A percentile compares a stretch with the other conserved stretches of the same genome.
These are phyloP conservation scores for Handroanthus guayacan DNA, from an alignment of 257 asterid species.

Conservation along the genomic window DNA sequence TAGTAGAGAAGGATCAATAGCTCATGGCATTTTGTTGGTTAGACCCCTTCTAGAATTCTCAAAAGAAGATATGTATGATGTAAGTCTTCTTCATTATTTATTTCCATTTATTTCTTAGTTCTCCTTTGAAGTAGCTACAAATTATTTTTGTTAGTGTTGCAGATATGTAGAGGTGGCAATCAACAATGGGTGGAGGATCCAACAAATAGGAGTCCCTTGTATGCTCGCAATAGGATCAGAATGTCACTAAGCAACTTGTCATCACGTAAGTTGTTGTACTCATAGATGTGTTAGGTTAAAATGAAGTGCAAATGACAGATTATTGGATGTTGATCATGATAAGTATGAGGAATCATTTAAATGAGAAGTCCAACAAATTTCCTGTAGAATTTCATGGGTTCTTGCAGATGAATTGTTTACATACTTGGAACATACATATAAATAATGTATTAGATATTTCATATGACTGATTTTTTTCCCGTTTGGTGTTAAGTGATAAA, in stretches of 20 bases:
- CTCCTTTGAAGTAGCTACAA: conserved; percentile 20
- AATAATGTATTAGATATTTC: neutral
- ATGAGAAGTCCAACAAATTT: neutral
- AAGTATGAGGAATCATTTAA: conserved; percentile 16
- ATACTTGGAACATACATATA: conserved; percentile 1
- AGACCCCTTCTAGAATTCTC: conserved; percentile 85
- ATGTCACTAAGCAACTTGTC: conserved; percentile 58
- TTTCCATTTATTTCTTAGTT: conserved; percentile 33
- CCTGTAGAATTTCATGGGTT: conserved; percentile 8
- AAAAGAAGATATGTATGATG: conserved; percentile 90
- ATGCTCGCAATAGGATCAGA: conserved; percentile 93
- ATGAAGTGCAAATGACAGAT: conserved; percentile 7
- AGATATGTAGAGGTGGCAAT: conserved; percentile 74
- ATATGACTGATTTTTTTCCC: conserved; percentile 3
- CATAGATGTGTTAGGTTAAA: conserved; percentile 22
- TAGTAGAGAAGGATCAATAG: conserved; percentile 45
- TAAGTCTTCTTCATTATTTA: conserved; percentile 40
- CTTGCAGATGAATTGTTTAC: conserved; percentile 8
- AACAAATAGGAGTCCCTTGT: conserved; percentile 71
- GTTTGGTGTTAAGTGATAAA: conserved; percentile 26
- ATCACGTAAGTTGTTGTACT: conserved; percentile 57
- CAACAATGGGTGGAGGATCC: conserved; percentile 98
- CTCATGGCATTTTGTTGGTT: conserved; percentile 67
- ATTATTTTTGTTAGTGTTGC: conserved; percentile 38
- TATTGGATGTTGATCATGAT: conserved; percentile 19